These are phyloP conservation scores for Biscutella auriculata DNA, from an alignment of 441 rosid species.

Conservation along the genomic window DNA sequence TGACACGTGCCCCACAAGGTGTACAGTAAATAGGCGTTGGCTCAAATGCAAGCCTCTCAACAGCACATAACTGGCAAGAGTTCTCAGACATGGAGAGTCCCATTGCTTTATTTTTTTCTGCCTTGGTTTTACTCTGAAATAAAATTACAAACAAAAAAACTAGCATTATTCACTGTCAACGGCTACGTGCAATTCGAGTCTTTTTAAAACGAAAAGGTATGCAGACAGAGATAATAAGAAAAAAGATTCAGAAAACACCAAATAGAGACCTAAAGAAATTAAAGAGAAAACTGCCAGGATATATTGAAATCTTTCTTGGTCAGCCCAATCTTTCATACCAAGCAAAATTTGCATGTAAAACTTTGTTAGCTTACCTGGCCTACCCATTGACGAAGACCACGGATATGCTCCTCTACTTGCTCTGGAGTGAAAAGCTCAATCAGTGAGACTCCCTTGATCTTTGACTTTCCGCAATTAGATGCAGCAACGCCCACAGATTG, in stretches of 20 bases:
- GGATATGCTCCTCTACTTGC: slow-evolving; percentile 87
- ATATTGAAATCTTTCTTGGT: too few relatives aligned
- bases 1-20: slow-evolving; percentile 90
- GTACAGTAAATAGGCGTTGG: slow-evolving; percentile 97
- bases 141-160: too few relatives aligned
- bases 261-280: too few relatives aligned
- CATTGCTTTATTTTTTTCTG: slow-evolving; percentile 93
- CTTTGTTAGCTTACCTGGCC: too few relatives aligned
- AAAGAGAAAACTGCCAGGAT: too few relatives aligned
- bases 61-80: slow-evolving; percentile 97
- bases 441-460: slow-evolving; percentile 90
- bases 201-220: too few relatives aligned
- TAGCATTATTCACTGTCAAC: too few relatives aligned
- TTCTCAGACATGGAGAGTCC: slow-evolving; percentile 89
- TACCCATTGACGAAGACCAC: slow-evolving; percentile 97
- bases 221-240: too few relatives aligned
- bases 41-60: slow-evolving; percentile 95
- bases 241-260: too few relatives aligned
- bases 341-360: too few relatives aligned
- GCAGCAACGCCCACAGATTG: slow-evolving; percentile 39
- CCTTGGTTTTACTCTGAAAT: slow-evolving; percentile 98
- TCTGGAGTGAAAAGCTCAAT: slow-evolving; percentile 97
- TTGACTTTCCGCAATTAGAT: slow-evolving; percentile 83
- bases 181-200: too few relatives aligned
- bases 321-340: too few relatives aligned